A percentile compares a stretch with the other conserved stretches of the same genome.
These are phyloP conservation scores for Amanita thiersii DNA, from an alignment of 768 basidiomycete species.

Conservation along the genomic window DNA sequence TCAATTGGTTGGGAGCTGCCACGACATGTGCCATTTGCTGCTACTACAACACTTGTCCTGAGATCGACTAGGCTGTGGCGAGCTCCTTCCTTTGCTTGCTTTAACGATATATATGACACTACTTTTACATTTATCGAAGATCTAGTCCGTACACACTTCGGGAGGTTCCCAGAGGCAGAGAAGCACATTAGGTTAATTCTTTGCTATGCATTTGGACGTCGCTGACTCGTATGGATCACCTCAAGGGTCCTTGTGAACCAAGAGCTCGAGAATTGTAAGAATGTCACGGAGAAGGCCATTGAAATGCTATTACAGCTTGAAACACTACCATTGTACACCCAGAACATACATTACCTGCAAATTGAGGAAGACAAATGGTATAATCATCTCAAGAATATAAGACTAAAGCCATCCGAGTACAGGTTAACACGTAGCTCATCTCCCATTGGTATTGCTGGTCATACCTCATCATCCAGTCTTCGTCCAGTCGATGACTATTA, in stretches of 20 bases:
- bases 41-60: slow-evolving; percentile 27
- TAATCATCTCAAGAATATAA: neutral
- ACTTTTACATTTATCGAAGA: neutral
- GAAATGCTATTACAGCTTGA: neutral
- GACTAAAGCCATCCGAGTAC: neutral
- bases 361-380: neutral
- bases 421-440: too few species aligned
- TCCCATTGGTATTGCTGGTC: too few species aligned
- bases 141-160: neutral
- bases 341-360: slow-evolving; percentile 9
- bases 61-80: slow-evolving; percentile 27
- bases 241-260: neutral
- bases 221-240: neutral
- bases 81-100: slow-evolving; percentile 23
- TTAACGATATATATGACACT: slow-evolving; percentile 19
- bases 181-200: neutral
- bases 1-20: slow-evolving; percentile 36
- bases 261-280: slow-evolving; percentile 1
- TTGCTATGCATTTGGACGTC: neutral
- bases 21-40: slow-evolving; percentile 29
- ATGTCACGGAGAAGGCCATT: neutral
- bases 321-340: slow-evolving; percentile 7
- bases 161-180: slow-evolving; percentile 1
- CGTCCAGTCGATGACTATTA: slow-evolving; percentile 7
- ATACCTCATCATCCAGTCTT: too few species aligned